Evolutionary conservation across 2,329 filamentous ascomycete genomes (phyloP).

Genomic region (Penicillium sp.): DNA sequence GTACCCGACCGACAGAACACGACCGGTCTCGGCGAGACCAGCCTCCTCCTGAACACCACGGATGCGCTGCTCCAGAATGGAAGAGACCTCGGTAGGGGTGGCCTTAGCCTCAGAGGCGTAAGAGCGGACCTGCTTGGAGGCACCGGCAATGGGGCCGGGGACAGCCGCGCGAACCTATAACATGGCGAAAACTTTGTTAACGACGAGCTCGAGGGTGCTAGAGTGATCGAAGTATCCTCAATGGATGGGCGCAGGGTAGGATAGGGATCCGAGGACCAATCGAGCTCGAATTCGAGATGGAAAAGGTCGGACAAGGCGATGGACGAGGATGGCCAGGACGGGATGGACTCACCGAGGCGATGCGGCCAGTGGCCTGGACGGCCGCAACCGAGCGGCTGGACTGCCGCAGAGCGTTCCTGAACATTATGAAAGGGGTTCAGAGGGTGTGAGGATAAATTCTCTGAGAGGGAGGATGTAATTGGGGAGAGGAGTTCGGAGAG

Average conservation of each 20-base stretch:
- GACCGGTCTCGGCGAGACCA: constrained; percentile 95
- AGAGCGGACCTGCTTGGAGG: constrained; percentile 72
- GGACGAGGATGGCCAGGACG: constrained; percentile 46
- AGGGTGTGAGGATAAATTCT: constrained; percentile 45
- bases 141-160: constrained; percentile 72
- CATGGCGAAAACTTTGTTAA: constrained; percentile 43
- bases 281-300: constrained; percentile 36
- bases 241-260: constrained; percentile 21
- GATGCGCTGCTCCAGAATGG: constrained; percentile 98
- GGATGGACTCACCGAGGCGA: constrained; percentile 83
- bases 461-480: constrained; percentile 43
- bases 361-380: constrained; percentile 87
- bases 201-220: constrained; percentile 49
- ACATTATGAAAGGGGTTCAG: constrained; percentile 67
- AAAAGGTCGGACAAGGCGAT: constrained; percentile 29
- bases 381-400: constrained; percentile 92
- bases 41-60: constrained; percentile 97
- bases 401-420: constrained; percentile 97
- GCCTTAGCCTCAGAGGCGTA: constrained; percentile 95
- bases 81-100: constrained; percentile 95
- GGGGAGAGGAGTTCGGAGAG: constrained; percentile 38
- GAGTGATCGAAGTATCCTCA: constrained; percentile 22
- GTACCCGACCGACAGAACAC: constrained; percentile 98
- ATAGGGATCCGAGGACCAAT: constrained; percentile 29
- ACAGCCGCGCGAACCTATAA: constrained; percentile 79